phyloP scores from a whole-genome alignment of 140 eudicot genomes.

The Senecio squalidus region DNA sequence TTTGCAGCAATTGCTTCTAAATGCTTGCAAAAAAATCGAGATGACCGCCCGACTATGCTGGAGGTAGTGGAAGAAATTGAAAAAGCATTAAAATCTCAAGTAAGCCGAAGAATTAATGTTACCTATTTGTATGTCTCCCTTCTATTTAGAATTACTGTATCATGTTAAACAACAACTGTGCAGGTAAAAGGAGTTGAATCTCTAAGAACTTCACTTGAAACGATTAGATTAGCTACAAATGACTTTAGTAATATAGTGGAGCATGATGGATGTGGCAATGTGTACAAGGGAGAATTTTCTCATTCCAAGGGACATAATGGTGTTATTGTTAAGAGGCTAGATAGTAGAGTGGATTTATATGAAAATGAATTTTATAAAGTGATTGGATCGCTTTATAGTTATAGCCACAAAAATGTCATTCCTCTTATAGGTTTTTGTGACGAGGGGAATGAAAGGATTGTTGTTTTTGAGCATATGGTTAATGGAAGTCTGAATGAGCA shows the following conservation, averaged over 20 bases:
- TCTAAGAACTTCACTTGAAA: background rate
- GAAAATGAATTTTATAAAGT: background rate
- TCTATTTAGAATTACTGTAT: background rate
- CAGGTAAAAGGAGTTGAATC: background rate
- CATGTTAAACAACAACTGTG: background rate
- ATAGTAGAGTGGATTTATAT: background rate
- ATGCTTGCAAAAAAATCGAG: background rate
- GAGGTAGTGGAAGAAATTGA: background rate
- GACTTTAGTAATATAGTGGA: background rate
- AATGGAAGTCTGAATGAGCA: slow-evolving; percentile 1
- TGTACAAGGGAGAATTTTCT: background rate
- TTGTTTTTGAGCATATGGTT: slow-evolving; percentile 1
- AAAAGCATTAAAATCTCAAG: background rate
- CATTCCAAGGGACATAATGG: too few species aligned
- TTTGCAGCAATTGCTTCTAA: background rate
- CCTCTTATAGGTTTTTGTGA: slow-evolving; percentile 9
- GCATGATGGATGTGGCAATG: background rate
- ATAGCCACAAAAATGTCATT: slow-evolving; percentile 1
- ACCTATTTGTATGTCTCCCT: background rate
- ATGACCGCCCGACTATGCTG: background rate
- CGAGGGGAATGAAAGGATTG: background rate
- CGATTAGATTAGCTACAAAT: background rate
- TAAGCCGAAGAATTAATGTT: background rate
- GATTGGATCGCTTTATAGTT: background rate
- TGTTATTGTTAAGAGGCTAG: slow-evolving; percentile 1